phyloP scores from a whole-genome alignment of 441 rosid genomes.

The Kokia cookei region DNA sequence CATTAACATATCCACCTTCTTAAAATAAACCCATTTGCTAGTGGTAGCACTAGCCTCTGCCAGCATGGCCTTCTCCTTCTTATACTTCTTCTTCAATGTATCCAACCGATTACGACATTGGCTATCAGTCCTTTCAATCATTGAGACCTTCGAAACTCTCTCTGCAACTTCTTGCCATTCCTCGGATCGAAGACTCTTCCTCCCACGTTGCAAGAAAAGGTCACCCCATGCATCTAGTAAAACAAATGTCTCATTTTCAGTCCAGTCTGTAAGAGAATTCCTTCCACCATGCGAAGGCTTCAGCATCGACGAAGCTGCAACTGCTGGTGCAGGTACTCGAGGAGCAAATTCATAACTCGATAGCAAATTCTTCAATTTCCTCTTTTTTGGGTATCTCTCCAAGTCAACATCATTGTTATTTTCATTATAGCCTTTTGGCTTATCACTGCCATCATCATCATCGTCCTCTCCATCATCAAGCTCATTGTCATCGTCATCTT shows the following conservation, averaged over 20 bases:
- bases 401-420: constrained; percentile 21
- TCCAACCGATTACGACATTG: constrained; percentile 85
- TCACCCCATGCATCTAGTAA: constrained; percentile 91
- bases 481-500: constrained; percentile 24
- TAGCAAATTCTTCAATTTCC: constrained; percentile 63
- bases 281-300: constrained; percentile 54
- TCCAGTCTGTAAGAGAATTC: constrained; percentile 74
- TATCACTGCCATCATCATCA: constrained; percentile 18
- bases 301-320: constrained; percentile 17
- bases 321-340: constrained; percentile 42
- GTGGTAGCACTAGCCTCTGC: constrained; percentile 30
- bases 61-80: constrained; percentile 62
- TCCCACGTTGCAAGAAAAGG: constrained; percentile 66
- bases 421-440: constrained; percentile 21
- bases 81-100: constrained; percentile 83
- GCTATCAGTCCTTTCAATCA: constrained; percentile 65
- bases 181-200: constrained; percentile 84
- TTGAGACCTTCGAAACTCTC: constrained; percentile 74
- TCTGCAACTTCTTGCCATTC: constrained; percentile 96
- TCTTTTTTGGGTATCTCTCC: constrained; percentile 63
- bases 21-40: constrained; percentile 75
- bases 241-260: constrained; percentile 78
- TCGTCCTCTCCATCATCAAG: constrained; percentile 13
- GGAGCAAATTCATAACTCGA: constrained; percentile 81
- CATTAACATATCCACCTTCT: constrained; percentile 77